These are phyloP conservation scores for Oenanthe sinensis DNA, from an alignment of 129 eudicot genomes.

Conservation along the genomic window DNA sequence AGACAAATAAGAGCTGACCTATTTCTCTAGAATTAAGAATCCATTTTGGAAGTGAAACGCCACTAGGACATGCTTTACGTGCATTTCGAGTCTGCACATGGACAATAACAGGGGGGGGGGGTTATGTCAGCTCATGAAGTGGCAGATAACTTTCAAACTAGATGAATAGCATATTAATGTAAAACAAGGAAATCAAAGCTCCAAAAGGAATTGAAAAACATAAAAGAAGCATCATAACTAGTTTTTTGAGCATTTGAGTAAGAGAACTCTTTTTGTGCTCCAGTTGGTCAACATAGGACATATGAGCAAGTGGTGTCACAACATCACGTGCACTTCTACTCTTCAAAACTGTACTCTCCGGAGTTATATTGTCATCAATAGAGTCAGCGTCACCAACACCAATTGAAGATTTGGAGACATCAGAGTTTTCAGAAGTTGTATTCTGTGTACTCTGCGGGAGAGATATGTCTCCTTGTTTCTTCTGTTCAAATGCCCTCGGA, in stretches of 20 bases:
- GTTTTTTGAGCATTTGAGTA: conserved; percentile 56
- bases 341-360: conserved; percentile 33
- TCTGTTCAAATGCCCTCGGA: conserved; percentile 60
- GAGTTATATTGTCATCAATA: conserved; percentile 29
- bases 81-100: conserved; percentile 74
- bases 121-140: not conserved
- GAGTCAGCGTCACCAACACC: conserved; percentile 36
- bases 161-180: not conserved
- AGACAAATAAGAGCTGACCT: conserved; percentile 34
- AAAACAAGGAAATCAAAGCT: not conserved
- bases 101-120: not conserved
- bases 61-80: conserved; percentile 88
- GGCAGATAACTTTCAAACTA: not conserved
- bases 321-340: conserved; percentile 74
- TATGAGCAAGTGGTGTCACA: conserved; percentile 87
- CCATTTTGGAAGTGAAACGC: conserved; percentile 76
- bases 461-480: conserved; percentile 17
- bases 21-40: conserved; percentile 73
- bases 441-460: conserved; percentile 3
- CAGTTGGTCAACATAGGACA: conserved; percentile 76
- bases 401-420: conserved; percentile 17
- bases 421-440: conserved; percentile 10
- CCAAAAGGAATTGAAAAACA: not conserved
- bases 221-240: conserved; percentile 32
- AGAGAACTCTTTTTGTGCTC: conserved; percentile 78